A percentile compares a stretch with the other conserved stretches of the same genome.
These are phyloP conservation scores for Closterium sp. DNA, from an alignment of 139 green algal species.

Conservation along the genomic window DNA sequence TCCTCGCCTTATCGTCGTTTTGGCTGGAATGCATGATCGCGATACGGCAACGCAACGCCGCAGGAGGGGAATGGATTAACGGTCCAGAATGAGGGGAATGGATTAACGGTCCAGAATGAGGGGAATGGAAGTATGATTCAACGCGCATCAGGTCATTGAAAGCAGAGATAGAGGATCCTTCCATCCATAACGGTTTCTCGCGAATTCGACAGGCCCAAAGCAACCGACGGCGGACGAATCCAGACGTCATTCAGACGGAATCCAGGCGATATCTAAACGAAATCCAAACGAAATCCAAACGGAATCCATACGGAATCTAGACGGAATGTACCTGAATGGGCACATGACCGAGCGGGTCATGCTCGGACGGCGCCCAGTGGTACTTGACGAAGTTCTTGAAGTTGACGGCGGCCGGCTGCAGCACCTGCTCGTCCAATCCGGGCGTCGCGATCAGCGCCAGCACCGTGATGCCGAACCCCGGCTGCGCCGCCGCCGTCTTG, in stretches of 20 bases:
- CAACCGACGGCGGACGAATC: background rate
- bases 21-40: too few species aligned
- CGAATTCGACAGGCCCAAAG: background rate
- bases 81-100: too few species aligned
- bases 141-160: background rate
- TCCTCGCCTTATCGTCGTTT: too few species aligned
- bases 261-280: too few species aligned
- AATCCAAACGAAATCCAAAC: too few species aligned
- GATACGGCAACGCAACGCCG: too few species aligned
- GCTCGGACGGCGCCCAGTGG: constrained; percentile 65
- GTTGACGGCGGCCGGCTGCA: constrained; percentile 86
- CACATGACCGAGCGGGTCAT: background rate
- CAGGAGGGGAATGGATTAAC: too few species aligned
- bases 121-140: background rate
- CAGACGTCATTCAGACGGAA: too few species aligned
- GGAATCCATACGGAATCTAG: too few species aligned
- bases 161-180: background rate
- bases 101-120: too few species aligned
- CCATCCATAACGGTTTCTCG: too few species aligned
- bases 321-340: too few species aligned
- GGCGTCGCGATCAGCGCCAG: constrained; percentile 34
- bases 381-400: constrained; percentile 98
- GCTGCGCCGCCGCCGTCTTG: constrained; percentile 62
- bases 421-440: constrained; percentile 60
- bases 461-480: constrained; percentile 72